phyloP scores from a whole-genome alignment of 192 early-diverging fungal genomes.

The Coemansia pectinata region DNA sequence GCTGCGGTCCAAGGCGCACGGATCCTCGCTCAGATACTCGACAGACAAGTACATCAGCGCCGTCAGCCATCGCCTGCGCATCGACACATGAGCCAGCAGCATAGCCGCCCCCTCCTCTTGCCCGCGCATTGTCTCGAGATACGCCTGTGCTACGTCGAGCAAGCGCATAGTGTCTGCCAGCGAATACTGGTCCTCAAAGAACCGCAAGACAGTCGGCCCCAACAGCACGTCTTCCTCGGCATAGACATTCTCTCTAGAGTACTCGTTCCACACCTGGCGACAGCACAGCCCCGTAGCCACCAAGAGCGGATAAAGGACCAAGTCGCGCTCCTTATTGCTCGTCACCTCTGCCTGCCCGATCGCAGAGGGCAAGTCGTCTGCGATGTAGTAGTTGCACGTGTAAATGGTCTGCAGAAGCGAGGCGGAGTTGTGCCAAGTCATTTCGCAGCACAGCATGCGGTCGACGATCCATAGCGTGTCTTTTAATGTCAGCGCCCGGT shows the following conservation, averaged over 20 bases:
- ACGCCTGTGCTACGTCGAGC: constrained; percentile 13
- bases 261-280: constrained; percentile 36
- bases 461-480: constrained; percentile 37
- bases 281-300: constrained; percentile 33
- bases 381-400: constrained; percentile 46
- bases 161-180: constrained; percentile 5
- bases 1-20: constrained; percentile 9
- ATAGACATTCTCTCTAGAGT: constrained; percentile 33
- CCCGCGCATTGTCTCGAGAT: neutral
- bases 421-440: constrained; percentile 43
- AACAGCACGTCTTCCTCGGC: constrained; percentile 45
- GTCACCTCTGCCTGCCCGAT: neutral
- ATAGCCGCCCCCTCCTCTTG: constrained; percentile 8
- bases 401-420: constrained; percentile 48
- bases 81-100: constrained; percentile 15
- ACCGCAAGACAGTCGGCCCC: constrained; percentile 5
- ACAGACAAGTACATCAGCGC: constrained; percentile 13
- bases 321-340: constrained; percentile 19
- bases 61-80: constrained; percentile 31
- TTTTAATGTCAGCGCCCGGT: constrained; percentile 10
- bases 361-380: neutral
- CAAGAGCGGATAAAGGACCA: constrained; percentile 39
- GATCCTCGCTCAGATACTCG: constrained; percentile 17
- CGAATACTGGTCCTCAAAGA: constrained; percentile 27
- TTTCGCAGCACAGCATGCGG: constrained; percentile 39